These are phyloP conservation scores for Climacium dendroides DNA, from an alignment of 225 moss, liverwort and hornwort genomes.

Conservation along the genomic window DNA sequence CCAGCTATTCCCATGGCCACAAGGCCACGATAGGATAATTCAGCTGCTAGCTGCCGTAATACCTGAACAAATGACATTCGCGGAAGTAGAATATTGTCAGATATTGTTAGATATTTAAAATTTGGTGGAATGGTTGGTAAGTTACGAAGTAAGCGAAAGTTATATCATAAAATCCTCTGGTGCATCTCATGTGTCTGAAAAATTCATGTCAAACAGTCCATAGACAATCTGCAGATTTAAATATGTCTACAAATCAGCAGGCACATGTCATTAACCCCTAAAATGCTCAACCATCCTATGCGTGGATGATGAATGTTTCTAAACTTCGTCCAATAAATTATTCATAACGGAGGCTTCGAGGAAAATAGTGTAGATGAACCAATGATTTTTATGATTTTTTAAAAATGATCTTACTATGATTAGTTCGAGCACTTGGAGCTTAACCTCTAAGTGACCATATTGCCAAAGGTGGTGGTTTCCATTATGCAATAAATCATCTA, in stretches of 20 bases:
- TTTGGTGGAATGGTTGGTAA: background rate
- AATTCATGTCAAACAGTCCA: background rate
- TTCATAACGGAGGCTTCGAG: too few relatives aligned
- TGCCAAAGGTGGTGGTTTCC: background rate
- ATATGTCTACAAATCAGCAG: background rate
- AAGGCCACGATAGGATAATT: slow-evolving; percentile 72
- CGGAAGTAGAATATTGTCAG: background rate
- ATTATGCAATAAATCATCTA: background rate
- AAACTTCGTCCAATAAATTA: background rate
- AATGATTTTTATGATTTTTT: background rate
- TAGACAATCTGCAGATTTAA: background rate
- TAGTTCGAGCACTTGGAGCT: background rate
- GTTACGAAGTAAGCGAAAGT: background rate
- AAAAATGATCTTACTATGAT: too few relatives aligned
- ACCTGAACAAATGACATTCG: slow-evolving; percentile 34
- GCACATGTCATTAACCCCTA: background rate
- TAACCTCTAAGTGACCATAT: background rate
- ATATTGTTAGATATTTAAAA: background rate
- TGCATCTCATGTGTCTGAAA: background rate
- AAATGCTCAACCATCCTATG: background rate
- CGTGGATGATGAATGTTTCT: background rate
- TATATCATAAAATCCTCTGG: background rate
- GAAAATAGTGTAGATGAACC: background rate
- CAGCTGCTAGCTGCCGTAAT: slow-evolving; percentile 78
- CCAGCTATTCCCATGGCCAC: slow-evolving; percentile 91